Evolutionary conservation across 257 asterid species (phyloP).

Genomic region (Jacaranda mimosifolia): DNA sequence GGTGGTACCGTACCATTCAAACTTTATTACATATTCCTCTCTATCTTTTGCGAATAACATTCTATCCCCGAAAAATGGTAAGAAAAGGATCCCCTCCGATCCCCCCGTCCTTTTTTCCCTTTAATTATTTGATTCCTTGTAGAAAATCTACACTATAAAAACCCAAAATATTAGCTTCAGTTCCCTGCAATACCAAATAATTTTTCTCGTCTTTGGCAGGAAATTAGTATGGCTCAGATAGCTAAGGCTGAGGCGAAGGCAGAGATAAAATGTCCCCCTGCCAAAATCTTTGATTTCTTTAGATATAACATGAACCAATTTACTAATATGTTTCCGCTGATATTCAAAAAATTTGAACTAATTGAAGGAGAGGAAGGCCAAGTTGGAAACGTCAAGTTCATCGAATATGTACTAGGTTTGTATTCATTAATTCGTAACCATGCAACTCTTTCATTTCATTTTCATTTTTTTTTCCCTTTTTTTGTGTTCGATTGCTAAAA

Average conservation of each 20-base stretch:
- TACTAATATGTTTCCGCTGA: slow-evolving; percentile 24
- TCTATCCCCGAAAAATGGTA: too few relatives aligned
- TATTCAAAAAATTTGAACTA: slow-evolving; percentile 23
- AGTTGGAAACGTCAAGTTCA: slow-evolving; percentile 36
- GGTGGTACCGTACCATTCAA: slow-evolving; percentile 3
- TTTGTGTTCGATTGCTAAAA: neutral
- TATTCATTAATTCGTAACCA: neutral
- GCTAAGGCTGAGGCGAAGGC: slow-evolving; percentile 41
- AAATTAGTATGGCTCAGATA: slow-evolving; percentile 44
- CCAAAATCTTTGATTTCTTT: slow-evolving; percentile 30
- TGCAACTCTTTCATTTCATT: neutral
- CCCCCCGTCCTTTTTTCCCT: too few relatives aligned
- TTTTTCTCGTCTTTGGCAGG: neutral
- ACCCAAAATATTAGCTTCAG: neutral
- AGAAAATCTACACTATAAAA: slow-evolving; percentile 10
- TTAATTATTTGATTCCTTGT: neutral
- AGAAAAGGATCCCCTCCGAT: too few relatives aligned
- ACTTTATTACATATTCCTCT: neutral
- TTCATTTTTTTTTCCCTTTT: neutral
- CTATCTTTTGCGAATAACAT: too few relatives aligned
- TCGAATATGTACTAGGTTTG: slow-evolving; percentile 39
- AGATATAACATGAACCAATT: slow-evolving; percentile 27
- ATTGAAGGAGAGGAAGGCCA: slow-evolving; percentile 46
- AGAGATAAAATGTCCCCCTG: slow-evolving; percentile 38
- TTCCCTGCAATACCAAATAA: neutral